Evolutionary conservation across 2,329 filamentous ascomycete species (phyloP).

Genomic region (Fusarium avenaceum): DNA sequence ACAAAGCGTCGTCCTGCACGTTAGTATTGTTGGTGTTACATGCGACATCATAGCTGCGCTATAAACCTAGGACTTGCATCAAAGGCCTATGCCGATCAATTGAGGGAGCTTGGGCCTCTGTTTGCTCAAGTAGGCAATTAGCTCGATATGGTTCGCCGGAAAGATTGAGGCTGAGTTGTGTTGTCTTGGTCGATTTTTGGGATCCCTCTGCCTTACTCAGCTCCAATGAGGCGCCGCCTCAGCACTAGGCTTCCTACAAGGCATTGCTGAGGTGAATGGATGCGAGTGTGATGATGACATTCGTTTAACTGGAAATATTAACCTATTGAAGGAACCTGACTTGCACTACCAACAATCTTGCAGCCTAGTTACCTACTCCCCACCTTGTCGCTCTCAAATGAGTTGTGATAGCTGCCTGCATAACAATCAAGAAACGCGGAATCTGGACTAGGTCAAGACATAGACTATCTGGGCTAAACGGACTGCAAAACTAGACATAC

Average conservation of each 20-base stretch:
- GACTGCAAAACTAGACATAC: neutral
- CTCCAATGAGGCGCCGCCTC: no score
- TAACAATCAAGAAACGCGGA: neutral
- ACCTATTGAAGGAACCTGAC: no score
- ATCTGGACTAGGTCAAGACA: neutral
- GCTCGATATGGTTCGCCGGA: neutral
- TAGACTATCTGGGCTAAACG: neutral
- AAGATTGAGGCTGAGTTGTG: neutral
- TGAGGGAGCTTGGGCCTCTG: constrained; percentile 17
- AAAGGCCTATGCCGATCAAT: neutral
- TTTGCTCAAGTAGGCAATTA: neutral
- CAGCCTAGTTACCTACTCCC: neutral
- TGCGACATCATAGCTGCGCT: neutral
- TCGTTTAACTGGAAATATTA: neutral
- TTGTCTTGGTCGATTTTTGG: no score
- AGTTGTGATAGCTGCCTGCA: neutral
- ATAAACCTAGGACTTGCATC: constrained; percentile 14
- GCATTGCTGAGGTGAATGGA: neutral
- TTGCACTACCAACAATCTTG: neutral
- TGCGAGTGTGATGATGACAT: neutral
- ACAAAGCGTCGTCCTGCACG: neutral
- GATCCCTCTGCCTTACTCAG: no score
- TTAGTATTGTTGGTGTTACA: neutral
- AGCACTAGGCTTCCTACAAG: neutral
- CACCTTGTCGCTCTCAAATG: neutral